Evolutionary conservation across 2,329 filamentous ascomycete genomes (phyloP).

Genomic region (Monilinia fructigena): DNA sequence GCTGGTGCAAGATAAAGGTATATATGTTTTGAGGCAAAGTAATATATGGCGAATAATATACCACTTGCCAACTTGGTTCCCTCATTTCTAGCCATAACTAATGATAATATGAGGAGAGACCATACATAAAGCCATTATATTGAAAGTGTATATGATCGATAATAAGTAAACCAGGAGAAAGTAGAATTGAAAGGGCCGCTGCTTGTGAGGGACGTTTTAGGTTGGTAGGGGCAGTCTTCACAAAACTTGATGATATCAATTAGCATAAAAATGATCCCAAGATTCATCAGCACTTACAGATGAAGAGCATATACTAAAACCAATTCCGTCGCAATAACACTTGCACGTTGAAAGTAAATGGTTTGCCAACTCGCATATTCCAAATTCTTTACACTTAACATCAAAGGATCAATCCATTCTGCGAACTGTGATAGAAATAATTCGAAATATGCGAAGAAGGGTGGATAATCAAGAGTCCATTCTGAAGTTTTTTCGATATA

Average conservation of each 20-base stretch:
- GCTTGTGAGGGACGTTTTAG: conserved; percentile 79
- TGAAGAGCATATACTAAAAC: conserved; percentile 80
- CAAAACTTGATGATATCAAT: conserved; percentile 55
- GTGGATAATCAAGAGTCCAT: conserved; percentile 99
- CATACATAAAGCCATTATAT: conserved; percentile 97
- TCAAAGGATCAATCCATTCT: conserved; percentile 70
- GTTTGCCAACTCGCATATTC: conserved; percentile 91
- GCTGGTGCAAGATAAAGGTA: conserved; percentile 95
- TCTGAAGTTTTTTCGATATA: conserved; percentile 97
- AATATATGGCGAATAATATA: conserved; percentile 75
- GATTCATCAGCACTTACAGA: conserved; percentile 50
- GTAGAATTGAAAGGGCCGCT: conserved; percentile 80
- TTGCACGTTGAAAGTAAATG: conserved; percentile 86
- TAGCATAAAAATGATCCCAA: not conserved
- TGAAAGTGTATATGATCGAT: conserved; percentile 99
- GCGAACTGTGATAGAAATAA: conserved; percentile 85
- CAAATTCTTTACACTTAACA: conserved; percentile 79
- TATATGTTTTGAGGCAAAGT: conserved; percentile 96
- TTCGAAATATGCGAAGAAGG: conserved; percentile 97
- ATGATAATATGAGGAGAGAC: conserved; percentile 81
- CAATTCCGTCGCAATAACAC: conserved; percentile 82
- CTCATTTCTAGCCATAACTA: conserved; percentile 75
- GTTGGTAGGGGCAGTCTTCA: conserved; percentile 64
- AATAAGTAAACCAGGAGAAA: conserved; percentile 90
- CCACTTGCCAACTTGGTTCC: conserved; percentile 76